Evolutionary conservation across 805 yeast species (phyloP).

Genomic region (Lipomyces oligophaga): DNA sequence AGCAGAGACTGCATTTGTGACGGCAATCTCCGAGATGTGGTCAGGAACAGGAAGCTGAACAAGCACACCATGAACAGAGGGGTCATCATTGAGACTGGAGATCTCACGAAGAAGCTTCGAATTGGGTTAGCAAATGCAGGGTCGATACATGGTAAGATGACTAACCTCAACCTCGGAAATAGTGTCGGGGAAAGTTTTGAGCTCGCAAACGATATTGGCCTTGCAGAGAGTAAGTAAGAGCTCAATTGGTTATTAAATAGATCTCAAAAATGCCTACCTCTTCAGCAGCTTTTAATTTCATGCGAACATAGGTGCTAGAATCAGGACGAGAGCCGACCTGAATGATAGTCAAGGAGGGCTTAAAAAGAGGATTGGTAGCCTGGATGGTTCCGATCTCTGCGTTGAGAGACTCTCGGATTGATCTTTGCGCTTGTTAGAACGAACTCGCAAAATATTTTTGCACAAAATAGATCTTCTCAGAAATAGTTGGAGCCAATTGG

Average conservation of each 20-base stretch:
- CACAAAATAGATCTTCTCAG: no score
- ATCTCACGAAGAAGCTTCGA: conserved; percentile 49
- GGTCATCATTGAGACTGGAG: conserved; percentile 64
- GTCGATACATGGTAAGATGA: neutral
- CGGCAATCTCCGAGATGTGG: conserved; percentile 68
- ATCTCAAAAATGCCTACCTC: conserved; percentile 39
- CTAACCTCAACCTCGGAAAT: conserved; percentile 55
- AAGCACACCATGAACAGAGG: conserved; percentile 75
- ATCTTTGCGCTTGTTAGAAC: conserved; percentile 5
- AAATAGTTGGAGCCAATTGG: no score
- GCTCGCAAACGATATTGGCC: conserved; percentile 67
- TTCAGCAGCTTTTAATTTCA: conserved; percentile 85
- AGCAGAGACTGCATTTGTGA: conserved; percentile 77
- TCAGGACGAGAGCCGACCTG: conserved; percentile 92
- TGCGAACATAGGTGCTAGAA: conserved; percentile 83
- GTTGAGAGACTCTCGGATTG: conserved; percentile 50
- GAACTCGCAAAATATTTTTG: no score
- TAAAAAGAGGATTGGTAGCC: conserved; percentile 47
- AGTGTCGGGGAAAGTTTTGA: conserved; percentile 60
- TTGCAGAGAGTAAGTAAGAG: neutral
- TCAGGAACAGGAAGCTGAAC: conserved; percentile 88
- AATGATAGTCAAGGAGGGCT: conserved; percentile 74
- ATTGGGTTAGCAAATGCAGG: neutral
- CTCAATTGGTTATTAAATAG: neutral
- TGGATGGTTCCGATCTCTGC: conserved; percentile 49